phyloP scores from a whole-genome alignment of 1,284 basidiomycete genomes.

The Garcileccinum viscosum region DNA sequence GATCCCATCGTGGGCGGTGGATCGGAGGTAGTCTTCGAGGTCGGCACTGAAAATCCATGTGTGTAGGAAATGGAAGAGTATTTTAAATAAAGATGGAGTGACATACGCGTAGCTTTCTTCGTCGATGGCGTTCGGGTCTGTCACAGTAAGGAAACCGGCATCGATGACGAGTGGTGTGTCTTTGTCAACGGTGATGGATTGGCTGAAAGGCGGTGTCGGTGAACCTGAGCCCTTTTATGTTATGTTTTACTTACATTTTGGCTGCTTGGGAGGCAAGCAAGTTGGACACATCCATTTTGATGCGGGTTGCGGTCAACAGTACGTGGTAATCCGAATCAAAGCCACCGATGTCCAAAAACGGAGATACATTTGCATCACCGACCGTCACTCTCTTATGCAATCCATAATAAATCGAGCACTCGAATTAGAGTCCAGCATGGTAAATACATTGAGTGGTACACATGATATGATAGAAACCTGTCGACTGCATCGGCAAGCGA shows the following conservation, averaged over 20 bases:
- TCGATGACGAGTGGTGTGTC: constrained; percentile 85
- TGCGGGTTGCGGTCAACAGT: too few species aligned
- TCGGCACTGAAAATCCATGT: constrained; percentile 60
- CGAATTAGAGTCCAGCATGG: too few species aligned
- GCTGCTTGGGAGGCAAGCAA: constrained; percentile 73
- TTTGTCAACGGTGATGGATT: constrained; percentile 75
- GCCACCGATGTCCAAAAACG: too few species aligned
- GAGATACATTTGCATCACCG: too few species aligned
- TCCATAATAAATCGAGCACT: too few species aligned
- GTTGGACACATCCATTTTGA: constrained; percentile 74
- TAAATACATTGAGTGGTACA: too few species aligned
- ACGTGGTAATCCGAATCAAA: too few species aligned
- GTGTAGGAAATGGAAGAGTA: not conserved
- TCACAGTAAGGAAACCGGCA: constrained; percentile 82
- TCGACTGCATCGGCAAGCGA: too few species aligned
- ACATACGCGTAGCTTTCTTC: constrained; percentile 77
- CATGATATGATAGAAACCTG: too few species aligned
- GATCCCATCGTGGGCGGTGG: constrained; percentile 85
- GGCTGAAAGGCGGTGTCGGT: constrained; percentile 48
- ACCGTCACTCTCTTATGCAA: too few species aligned
- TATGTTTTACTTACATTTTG: constrained; percentile 58
- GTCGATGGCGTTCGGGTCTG: constrained; percentile 88
- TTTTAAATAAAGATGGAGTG: fast-evolving
- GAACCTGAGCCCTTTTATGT: not conserved
- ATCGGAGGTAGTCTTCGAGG: constrained; percentile 81